These are phyloP conservation scores for Mycena capillaripes DNA, from an alignment of 768 basidiomycete genomes.

Conservation along the genomic window DNA sequence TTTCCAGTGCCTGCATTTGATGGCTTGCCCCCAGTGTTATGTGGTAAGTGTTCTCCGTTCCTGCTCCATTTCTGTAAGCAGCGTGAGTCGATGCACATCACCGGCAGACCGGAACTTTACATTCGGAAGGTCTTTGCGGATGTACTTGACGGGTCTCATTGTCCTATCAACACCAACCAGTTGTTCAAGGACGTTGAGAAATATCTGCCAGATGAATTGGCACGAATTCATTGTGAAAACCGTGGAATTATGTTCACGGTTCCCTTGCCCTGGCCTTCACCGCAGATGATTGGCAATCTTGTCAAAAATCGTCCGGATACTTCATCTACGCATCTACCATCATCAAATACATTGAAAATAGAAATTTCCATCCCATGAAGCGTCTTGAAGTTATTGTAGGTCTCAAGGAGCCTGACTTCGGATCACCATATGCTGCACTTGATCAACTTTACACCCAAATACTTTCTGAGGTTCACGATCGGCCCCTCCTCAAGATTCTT, in stretches of 20 bases:
- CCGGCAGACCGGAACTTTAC: slow-evolving; percentile 9
- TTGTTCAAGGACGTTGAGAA: slow-evolving; percentile 1
- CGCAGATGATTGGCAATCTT: background rate
- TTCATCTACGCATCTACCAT: slow-evolving; percentile 14
- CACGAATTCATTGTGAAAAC: background rate
- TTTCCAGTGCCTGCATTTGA: too few relatives aligned
- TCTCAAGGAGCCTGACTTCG: background rate
- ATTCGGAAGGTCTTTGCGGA: background rate
- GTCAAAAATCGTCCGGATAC: slow-evolving; percentile 20
- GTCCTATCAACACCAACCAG: background rate
- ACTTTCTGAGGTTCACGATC: background rate
- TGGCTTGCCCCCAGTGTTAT: too few relatives aligned
- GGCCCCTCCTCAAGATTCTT: background rate
- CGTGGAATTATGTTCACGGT: background rate
- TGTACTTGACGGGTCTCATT: background rate
- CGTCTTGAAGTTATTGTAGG: slow-evolving; percentile 4
- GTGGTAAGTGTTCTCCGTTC: too few relatives aligned
- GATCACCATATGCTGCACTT: background rate
- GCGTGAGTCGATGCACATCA: too few relatives aligned
- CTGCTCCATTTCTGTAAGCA: too few relatives aligned
- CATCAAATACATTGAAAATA: slow-evolving; percentile 14
- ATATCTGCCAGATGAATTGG: slow-evolving; percentile 5
- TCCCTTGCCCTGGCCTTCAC: background rate
- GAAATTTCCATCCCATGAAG: slow-evolving; percentile 13
- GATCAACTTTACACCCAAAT: slow-evolving; percentile 22